Conservation (phyloP, 371 early-diverging fungal species). For the Umbelopsis sp. region DNA sequence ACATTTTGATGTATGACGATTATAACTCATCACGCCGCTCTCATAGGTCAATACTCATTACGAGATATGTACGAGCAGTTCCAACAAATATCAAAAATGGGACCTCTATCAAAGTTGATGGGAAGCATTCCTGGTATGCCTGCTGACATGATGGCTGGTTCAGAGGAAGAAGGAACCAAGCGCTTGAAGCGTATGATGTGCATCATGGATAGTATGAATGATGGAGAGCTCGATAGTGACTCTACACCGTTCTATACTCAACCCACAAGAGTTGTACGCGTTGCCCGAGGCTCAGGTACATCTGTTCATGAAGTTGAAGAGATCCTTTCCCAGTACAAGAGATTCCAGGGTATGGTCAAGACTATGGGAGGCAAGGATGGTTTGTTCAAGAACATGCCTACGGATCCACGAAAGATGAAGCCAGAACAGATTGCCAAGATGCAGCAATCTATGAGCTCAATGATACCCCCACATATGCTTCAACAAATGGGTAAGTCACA, state of each 20-base stretch:
- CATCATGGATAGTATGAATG: conserved; percentile 98
- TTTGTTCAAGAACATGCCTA: conserved; percentile 71
- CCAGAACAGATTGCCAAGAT: conserved; percentile 65
- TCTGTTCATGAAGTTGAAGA: conserved; percentile 86
- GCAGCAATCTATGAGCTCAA: conserved; percentile 70
- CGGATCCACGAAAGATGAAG: conserved; percentile 55
- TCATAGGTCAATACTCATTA: conserved; percentile 82
- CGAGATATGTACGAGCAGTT: conserved; percentile 98
- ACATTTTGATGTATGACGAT: not conserved
- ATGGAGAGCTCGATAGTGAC: conserved; percentile 92
- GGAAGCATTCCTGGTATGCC: conserved; percentile 98
- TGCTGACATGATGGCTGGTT: conserved; percentile 79
- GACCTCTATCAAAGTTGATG: conserved; percentile 91
- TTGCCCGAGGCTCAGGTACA: conserved; percentile 94
- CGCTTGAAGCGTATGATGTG: conserved; percentile 89
- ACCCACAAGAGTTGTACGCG: conserved; percentile 80
- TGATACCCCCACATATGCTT: conserved; percentile 77
- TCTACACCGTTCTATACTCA: conserved; percentile 85
- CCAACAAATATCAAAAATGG: conserved; percentile 93
- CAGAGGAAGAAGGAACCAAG: conserved; percentile 79
- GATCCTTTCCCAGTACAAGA: conserved; percentile 81
- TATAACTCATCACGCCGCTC: not conserved
- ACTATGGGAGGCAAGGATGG: conserved; percentile 95
- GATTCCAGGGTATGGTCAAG: conserved; percentile 94
- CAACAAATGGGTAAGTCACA: conserved; percentile 65